phyloP scores from a whole-genome alignment of 805 yeast genomes.

The Brettanomyces sp. region DNA sequence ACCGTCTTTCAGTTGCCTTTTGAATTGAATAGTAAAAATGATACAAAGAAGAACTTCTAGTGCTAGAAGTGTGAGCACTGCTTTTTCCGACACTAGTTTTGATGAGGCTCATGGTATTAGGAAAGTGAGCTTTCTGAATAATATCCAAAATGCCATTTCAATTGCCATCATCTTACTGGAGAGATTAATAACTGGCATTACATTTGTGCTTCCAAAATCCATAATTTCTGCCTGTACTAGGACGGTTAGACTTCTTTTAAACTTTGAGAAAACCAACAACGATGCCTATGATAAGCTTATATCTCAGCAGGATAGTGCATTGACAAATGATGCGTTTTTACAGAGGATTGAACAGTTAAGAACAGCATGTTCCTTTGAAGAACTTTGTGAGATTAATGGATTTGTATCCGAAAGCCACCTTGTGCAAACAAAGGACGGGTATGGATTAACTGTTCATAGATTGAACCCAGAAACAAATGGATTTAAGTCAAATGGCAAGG shows the following conservation, averaged over 20 bases:
- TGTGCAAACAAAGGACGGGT: conserved; percentile 69
- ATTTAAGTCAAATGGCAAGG: conserved; percentile 29
- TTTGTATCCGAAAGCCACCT: conserved; percentile 68
- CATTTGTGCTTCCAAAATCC: conserved; percentile 17
- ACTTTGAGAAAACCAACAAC: conserved; percentile 13
- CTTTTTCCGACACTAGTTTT: neutral
- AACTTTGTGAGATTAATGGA: conserved; percentile 61
- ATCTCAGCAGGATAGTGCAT: conserved; percentile 5
- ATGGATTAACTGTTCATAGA: conserved; percentile 67
- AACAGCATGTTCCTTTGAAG: conserved; percentile 45
- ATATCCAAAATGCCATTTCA: conserved; percentile 8
- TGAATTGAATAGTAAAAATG: too few relatives aligned
- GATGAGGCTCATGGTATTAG: neutral
- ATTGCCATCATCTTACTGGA: conserved; percentile 18
- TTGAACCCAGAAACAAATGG: conserved; percentile 32
- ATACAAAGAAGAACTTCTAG: neutral
- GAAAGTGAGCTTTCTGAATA: neutral
- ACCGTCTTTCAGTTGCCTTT: too few relatives aligned
- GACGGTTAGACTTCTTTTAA: conserved; percentile 13
- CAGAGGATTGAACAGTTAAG: conserved; percentile 27
- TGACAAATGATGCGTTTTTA: conserved; percentile 10
- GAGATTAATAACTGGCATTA: conserved; percentile 17
- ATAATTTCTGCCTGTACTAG: conserved; percentile 16
- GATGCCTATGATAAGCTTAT: conserved; percentile 16
- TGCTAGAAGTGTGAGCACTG: neutral